Conservation (phyloP, 495 filamentous ascomycete genomes). For the Acidiella bohemica region DNA sequence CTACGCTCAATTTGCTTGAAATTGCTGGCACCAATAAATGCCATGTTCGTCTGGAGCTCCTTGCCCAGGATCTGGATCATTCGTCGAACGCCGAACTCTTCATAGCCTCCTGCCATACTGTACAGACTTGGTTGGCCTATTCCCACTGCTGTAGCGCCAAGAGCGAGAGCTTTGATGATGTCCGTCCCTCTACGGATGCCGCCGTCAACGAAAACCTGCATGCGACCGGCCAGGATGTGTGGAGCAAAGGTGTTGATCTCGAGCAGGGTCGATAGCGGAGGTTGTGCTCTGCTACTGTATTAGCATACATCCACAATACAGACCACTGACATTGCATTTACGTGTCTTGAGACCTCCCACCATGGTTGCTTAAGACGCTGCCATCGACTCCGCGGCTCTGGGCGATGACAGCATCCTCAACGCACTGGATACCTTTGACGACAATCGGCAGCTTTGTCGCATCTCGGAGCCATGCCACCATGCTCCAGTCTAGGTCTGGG, state of each 20-base stretch:
- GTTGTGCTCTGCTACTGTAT: no score
- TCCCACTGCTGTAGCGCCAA: slow-evolving; percentile 79
- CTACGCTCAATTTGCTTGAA: no score
- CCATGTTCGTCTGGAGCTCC: slow-evolving; percentile 78
- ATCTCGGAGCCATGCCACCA: slow-evolving; percentile 60
- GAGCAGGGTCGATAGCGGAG: slow-evolving; percentile 70
- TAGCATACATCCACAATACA: no score
- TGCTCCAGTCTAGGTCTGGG: slow-evolving; percentile 73
- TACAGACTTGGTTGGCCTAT: slow-evolving; percentile 73
- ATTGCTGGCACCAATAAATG: no score
- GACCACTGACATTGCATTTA: no score
- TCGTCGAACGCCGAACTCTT: slow-evolving; percentile 76
- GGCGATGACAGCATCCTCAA: slow-evolving; percentile 82
- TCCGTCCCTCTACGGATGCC: slow-evolving; percentile 82
- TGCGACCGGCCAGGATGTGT: slow-evolving; percentile 61
- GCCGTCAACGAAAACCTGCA: slow-evolving; percentile 84
- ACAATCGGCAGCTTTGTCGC: slow-evolving; percentile 74
- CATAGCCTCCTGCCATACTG: slow-evolving; percentile 70
- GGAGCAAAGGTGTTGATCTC: slow-evolving; percentile 88
- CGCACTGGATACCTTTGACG: slow-evolving; percentile 84
- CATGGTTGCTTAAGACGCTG: slow-evolving; percentile 82
- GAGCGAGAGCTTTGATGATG: slow-evolving; percentile 76
- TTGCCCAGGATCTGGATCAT: slow-evolving; percentile 71
- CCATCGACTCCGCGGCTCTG: slow-evolving; percentile 60
- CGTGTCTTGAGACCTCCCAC: slow-evolving; percentile 78